Percentiles rank a stretch among this genome's conserved stretches.
Evolutionary conservation across 768 basidiomycete species (phyloP).

Genomic region (Amanita molliuscula): DNA sequence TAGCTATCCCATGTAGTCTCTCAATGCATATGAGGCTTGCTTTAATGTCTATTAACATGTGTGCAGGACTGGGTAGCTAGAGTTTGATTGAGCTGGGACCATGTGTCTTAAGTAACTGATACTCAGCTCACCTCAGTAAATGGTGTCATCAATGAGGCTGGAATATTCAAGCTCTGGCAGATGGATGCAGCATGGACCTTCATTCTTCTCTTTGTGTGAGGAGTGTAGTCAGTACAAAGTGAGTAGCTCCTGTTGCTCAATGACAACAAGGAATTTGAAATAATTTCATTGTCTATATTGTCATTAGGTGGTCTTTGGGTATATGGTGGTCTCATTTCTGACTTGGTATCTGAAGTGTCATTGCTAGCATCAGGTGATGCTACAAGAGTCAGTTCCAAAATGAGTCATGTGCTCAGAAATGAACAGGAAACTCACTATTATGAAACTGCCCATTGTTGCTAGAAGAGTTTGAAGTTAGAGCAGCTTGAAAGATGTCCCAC

Average conservation of each 20-base stretch:
- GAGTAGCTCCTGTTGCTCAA: neutral
- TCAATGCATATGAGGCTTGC: neutral
- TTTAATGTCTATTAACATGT: slow-evolving; percentile 3
- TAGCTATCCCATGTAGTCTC: neutral
- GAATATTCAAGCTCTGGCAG: neutral
- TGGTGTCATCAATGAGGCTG: neutral
- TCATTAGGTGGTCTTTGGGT: slow-evolving; percentile 1
- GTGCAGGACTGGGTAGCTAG: slow-evolving; percentile 1
- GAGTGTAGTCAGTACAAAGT: slow-evolving; percentile 1
- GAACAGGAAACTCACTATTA: neutral
- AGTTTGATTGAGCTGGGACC: neutral
- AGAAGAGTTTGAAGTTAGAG: neutral
- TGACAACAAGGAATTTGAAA: neutral
- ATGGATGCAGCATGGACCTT: neutral
- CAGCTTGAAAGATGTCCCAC: neutral
- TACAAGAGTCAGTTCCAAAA: neutral
- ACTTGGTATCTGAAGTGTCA: neutral
- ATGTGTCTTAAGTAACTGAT: neutral
- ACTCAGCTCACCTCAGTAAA: slow-evolving; percentile 1
- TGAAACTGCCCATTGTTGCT: neutral
- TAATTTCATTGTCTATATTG: neutral
- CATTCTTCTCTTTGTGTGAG: slow-evolving; percentile 1
- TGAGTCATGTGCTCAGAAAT: neutral
- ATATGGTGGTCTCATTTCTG: neutral
- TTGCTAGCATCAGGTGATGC: neutral